Percentiles rank a stretch among this genome's conserved stretches.
These are phyloP conservation scores for Colletotrichum chrysophilum DNA, from an alignment of 2,329 filamentous ascomycete genomes.

Conservation along the genomic window DNA sequence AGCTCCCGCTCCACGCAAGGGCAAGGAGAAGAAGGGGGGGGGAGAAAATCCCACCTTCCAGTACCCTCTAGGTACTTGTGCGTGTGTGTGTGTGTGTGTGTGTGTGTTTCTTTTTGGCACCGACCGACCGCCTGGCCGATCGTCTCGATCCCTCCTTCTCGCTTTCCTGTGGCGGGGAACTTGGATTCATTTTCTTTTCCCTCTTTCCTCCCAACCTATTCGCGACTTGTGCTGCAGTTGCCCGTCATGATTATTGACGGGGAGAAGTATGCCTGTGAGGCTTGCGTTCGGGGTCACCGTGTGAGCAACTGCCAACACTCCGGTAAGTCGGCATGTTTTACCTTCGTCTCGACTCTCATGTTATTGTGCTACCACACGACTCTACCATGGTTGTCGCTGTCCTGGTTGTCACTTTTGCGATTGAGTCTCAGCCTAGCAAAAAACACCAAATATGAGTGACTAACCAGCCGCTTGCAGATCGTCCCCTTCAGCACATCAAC, in stretches of 20 bases:
- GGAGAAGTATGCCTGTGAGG: constrained; percentile 97
- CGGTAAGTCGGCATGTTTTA: constrained; percentile 62
- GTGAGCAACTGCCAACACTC: constrained; percentile 98
- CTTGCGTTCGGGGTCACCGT: constrained; percentile 96
- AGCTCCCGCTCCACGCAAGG: constrained; percentile 22
- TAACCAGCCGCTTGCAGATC: constrained; percentile 61
- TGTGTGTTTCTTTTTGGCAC: constrained; percentile 3
- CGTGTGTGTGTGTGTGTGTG: too few species aligned
- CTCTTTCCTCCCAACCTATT: not conserved
- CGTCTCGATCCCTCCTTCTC: constrained; percentile 16
- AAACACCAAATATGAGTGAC: constrained; percentile 26
- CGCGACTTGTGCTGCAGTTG: not conserved
- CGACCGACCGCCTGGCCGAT: constrained; percentile 14
- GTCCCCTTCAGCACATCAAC: constrained; percentile 91
- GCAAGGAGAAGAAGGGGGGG: not conserved
- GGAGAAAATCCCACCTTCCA: constrained; percentile 12
- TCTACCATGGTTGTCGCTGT: constrained; percentile 14
- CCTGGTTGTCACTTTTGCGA: not conserved
- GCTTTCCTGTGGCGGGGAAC: constrained; percentile 17
- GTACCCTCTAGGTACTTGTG: not conserved
- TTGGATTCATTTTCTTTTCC: constrained; percentile 8
- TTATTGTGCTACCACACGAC: not conserved
- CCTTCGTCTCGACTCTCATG: not conserved
- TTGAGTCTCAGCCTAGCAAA: not conserved
- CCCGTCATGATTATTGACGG: constrained; percentile 82